Conservation (phyloP, 352 stramenopile genomes). For the Phytophthora cactorum region DNA sequence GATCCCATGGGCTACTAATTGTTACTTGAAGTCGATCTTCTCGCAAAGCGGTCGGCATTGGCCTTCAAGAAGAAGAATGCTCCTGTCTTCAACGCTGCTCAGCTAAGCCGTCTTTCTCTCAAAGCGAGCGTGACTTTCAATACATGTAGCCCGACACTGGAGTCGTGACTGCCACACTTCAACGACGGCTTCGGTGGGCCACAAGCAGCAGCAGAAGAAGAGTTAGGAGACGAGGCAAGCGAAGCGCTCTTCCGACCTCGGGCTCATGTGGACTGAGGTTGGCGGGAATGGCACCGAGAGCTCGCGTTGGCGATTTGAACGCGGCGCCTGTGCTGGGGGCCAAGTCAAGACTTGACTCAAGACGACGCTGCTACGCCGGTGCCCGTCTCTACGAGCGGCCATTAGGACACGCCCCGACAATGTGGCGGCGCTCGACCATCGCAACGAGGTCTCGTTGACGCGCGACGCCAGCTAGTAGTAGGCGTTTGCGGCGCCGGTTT, state of each 20-base stretch:
- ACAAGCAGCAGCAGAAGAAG: conserved; percentile 12
- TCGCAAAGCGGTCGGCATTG: no score
- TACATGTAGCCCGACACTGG: no score
- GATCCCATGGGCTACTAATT: no score
- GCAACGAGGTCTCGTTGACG: not conserved
- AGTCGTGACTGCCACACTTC: not conserved
- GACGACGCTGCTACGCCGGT: conserved; percentile 1
- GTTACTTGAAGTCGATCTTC: no score
- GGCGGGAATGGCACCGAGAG: not conserved
- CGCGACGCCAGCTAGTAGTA: not conserved
- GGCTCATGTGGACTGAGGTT: conserved; percentile 1
- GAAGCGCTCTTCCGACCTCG: conserved; percentile 17
- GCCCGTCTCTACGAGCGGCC: conserved; percentile 27
- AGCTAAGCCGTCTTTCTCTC: no score
- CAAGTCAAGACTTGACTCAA: not conserved
- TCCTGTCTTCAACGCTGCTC: no score
- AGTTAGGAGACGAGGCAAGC: not conserved
- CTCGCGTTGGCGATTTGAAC: conserved; percentile 23
- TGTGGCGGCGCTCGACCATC: conserved; percentile 23
- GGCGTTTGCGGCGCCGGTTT: not conserved
- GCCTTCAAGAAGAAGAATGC: no score
- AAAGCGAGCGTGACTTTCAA: no score
- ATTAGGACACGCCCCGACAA: conserved; percentile 31
- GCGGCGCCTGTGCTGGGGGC: conserved; percentile 2
- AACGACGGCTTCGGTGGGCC: conserved; percentile 4